Evolutionary conservation across 805 yeast genomes (phyloP).

Genomic region (Schizosaccharomyces octosporus): DNA sequence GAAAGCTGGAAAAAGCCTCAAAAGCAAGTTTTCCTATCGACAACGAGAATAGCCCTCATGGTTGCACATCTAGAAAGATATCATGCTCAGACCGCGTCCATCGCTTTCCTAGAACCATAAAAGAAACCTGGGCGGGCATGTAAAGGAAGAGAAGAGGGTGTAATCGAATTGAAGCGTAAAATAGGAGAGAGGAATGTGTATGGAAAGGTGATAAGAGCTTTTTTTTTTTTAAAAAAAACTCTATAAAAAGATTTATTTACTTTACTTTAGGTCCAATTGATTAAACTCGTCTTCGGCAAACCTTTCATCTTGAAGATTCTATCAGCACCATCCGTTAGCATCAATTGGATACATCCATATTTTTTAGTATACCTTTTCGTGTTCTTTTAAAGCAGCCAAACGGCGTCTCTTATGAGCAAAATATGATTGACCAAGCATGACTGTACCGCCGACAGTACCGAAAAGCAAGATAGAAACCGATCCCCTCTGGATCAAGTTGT

Average conservation of each 20-base stretch:
- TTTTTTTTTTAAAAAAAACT: too few species aligned
- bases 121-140: too few species aligned
- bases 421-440: neutral
- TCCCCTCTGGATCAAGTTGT: neutral
- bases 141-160: too few species aligned
- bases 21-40: too few species aligned
- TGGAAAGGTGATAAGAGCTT: neutral
- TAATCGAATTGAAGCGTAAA: too few species aligned
- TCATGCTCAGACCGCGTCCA: too few species aligned
- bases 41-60: too few species aligned
- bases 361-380: neutral
- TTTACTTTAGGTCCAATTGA: neutral
- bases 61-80: too few species aligned
- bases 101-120: too few species aligned
- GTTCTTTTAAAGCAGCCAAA: neutral
- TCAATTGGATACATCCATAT: neutral
- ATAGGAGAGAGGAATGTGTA: too few species aligned
- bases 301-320: neutral
- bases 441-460: neutral
- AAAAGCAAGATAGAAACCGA: neutral
- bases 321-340: neutral
- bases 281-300: neutral
- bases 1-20: too few species aligned
- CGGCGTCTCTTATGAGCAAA: neutral
- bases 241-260: neutral